A percentile compares a stretch with the other conserved stretches of the same genome.
Conservation (phyloP, 306 rosid species). For the Nissolia schottii region DNA sequence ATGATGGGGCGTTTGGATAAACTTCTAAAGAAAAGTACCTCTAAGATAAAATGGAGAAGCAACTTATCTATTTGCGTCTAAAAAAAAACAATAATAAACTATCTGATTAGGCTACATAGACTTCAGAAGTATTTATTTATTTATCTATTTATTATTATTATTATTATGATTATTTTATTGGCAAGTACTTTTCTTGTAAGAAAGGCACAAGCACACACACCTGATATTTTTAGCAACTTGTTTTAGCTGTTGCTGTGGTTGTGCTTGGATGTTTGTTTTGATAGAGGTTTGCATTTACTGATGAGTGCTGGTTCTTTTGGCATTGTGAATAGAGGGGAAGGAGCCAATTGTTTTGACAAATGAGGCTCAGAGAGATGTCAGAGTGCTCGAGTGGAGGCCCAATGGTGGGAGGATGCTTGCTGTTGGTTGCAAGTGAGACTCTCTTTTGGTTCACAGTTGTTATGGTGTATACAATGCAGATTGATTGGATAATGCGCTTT, state of each 20-base stretch:
- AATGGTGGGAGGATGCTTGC: slow-evolving; percentile 75
- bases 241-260: neutral
- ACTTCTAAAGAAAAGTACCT: neutral
- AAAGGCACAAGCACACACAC: neutral
- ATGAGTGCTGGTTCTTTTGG: neutral
- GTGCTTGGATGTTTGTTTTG: neutral
- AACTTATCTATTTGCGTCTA: neutral
- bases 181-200: neutral
- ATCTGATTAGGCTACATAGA: no score
- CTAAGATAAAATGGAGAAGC: neutral
- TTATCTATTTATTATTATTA: no score
- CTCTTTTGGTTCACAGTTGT: slow-evolving; percentile 15
- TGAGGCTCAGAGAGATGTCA: slow-evolving; percentile 70
- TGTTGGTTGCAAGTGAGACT: slow-evolving; percentile 85
- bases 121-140: no score
- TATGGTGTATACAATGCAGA: neutral
- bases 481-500: neutral
- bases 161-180: neutral
- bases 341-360: slow-evolving; percentile 67
- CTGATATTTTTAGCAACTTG: neutral
- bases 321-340: slow-evolving; percentile 65
- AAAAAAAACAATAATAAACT: no score
- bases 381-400: slow-evolving; percentile 91
- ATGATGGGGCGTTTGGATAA: neutral
- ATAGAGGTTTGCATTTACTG: neutral